Evolutionary conservation across 2,329 filamentous ascomycete species (phyloP).

Genomic region (Fonsecaea pedrosoi): DNA sequence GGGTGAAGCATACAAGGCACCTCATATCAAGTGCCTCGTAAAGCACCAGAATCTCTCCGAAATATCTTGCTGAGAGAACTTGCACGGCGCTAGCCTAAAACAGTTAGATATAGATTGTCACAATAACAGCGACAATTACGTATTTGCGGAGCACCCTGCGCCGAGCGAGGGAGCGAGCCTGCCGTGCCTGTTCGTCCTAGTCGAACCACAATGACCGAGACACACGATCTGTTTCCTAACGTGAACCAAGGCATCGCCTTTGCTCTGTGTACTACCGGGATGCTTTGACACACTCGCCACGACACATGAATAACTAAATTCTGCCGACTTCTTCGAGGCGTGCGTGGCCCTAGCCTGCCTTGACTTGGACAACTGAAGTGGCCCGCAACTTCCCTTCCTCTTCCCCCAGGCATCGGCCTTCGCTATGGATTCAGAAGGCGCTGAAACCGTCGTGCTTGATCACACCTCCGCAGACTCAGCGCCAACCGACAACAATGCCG

Average conservation of each 20-base stretch:
- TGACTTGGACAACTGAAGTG: not conserved
- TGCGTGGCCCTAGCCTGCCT: not conserved
- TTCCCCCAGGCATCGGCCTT: not conserved
- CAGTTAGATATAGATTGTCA: not conserved
- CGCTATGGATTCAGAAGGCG: constrained; percentile 41
- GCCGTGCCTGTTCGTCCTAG: not conserved
- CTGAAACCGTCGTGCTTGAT: constrained; percentile 39
- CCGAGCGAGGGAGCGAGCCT: not conserved
- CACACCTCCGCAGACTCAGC: constrained; percentile 26
- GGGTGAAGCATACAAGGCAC: no score
- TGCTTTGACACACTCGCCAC: not conserved
- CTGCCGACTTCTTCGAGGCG: not conserved
- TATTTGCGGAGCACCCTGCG: not conserved
- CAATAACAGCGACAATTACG: not conserved
- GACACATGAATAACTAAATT: not conserved
- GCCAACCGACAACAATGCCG: constrained; percentile 5
- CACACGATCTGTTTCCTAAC: constrained; percentile 14
- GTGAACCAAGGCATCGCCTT: not conserved
- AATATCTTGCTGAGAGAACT: not conserved
- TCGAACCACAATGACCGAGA: not conserved
- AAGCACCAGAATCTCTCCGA: no score
- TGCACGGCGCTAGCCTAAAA: not conserved
- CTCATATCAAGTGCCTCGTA: no score
- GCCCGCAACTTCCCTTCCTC: not conserved
- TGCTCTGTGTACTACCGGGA: not conserved